Conservation (phyloP, 1,284 basidiomycete species). For the Exobasidium rhododendri region DNA sequence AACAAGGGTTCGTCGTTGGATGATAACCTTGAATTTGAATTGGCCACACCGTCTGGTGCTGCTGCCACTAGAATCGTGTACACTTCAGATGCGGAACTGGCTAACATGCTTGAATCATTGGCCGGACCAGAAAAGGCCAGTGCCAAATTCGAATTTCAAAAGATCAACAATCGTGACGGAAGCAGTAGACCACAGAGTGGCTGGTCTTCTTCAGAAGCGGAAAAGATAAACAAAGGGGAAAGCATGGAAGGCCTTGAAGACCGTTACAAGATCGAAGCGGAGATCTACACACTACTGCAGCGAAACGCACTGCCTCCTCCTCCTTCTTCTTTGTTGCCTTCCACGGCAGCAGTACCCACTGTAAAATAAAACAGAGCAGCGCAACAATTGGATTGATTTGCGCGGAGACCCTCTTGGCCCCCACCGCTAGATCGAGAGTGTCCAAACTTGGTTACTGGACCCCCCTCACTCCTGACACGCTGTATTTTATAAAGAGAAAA, state of each 20-base stretch:
- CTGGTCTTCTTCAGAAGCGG: not conserved
- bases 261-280: constrained; percentile 12
- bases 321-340: too few relatives aligned
- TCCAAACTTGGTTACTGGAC: too few relatives aligned
- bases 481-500: too few relatives aligned
- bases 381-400: too few relatives aligned
- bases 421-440: too few relatives aligned
- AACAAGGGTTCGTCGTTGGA: not conserved
- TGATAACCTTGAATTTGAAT: constrained; percentile 16
- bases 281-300: constrained; percentile 11
- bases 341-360: too few relatives aligned
- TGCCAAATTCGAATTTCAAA: constrained; percentile 44
- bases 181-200: not conserved
- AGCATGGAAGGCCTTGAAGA: not conserved
- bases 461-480: too few relatives aligned
- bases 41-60: constrained; percentile 18
- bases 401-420: too few relatives aligned
- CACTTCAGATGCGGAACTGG: constrained; percentile 43
- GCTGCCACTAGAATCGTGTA: constrained; percentile 41
- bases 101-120: constrained; percentile 33
- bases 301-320: not conserved
- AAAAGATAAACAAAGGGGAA: not conserved
- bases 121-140: constrained; percentile 30
- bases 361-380: too few relatives aligned
- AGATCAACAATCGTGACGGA: not conserved